Evolutionary conservation across 1,284 basidiomycete genomes (phyloP).

Genomic region (Coniophora puteana): DNA sequence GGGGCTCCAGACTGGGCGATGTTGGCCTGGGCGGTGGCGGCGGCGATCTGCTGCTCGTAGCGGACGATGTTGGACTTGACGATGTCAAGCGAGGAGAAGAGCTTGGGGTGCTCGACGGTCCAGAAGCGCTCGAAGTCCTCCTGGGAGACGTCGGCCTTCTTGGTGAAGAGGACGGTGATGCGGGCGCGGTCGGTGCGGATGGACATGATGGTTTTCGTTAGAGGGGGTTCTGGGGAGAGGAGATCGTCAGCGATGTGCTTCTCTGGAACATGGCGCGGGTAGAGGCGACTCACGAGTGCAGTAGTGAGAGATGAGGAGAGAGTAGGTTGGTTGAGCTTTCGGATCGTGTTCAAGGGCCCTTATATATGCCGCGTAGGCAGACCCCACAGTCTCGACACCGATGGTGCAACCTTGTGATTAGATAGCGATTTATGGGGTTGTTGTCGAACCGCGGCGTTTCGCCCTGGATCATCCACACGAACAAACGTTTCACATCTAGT

Average conservation of each 20-base stretch:
- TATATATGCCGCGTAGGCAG: background rate
- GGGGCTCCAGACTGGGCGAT: constrained; percentile 5
- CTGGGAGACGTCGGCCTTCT: constrained; percentile 13
- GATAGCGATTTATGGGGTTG: no score
- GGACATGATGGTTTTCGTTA: constrained; percentile 6
- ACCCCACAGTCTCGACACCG: no score
- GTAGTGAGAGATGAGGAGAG: background rate
- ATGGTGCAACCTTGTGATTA: no score
- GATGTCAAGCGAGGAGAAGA: constrained; percentile 15
- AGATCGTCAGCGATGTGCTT: background rate
- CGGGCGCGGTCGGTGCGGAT: constrained; percentile 14
- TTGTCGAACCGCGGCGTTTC: no score
- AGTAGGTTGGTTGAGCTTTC: background rate
- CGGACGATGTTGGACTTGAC: constrained; percentile 15
- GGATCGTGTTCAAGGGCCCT: background rate
- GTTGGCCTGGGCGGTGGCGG: constrained; percentile 1
- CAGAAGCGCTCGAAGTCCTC: constrained; percentile 16
- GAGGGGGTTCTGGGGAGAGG: background rate
- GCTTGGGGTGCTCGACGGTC: constrained; percentile 11
- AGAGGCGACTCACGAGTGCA: background rate
- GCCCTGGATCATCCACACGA: no score
- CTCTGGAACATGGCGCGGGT: background rate
- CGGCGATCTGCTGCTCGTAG: constrained; percentile 15
- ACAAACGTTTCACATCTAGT: no score
- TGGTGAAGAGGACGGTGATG: constrained; percentile 10